phyloP scores from a whole-genome alignment of 2,329 filamentous ascomycete species.

The Xylaria sp. region DNA sequence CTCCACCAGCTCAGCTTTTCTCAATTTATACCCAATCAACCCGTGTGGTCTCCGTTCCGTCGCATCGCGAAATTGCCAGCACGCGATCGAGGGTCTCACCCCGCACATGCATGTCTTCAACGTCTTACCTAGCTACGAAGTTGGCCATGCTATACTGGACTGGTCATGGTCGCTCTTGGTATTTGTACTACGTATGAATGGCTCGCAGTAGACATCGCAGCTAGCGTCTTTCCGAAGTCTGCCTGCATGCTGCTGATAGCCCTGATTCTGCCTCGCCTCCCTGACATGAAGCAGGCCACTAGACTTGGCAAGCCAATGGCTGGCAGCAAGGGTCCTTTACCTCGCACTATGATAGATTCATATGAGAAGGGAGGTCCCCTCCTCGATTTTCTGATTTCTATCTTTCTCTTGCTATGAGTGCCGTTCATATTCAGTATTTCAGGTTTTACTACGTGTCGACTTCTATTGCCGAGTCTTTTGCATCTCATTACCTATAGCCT shows the following conservation, averaged over 20 bases:
- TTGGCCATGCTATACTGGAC: background rate
- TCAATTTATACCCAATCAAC: too few species aligned
- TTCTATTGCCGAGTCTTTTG: background rate
- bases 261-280: background rate
- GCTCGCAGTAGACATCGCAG: conserved; percentile 6
- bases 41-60: too few species aligned
- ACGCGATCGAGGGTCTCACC: too few species aligned
- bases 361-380: conserved; percentile 11
- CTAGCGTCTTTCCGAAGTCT: conserved; percentile 3
- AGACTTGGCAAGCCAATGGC: conserved; percentile 5
- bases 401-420: background rate
- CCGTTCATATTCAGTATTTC: background rate
- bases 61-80: too few species aligned
- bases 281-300: conserved; percentile 13
- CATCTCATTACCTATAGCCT: background rate
- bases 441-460: too few species aligned
- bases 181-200: conserved; percentile 5
- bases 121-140: background rate
- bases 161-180: background rate
- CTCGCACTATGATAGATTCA: conserved; percentile 3
- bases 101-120: too few species aligned
- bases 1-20: too few species aligned
- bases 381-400: background rate
- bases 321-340: conserved; percentile 1
- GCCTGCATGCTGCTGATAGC: conserved; percentile 8